These are phyloP conservation scores for Phoenix dactylifera DNA, from an alignment of 176 grass and related monocot genomes.

Conservation along the genomic window DNA sequence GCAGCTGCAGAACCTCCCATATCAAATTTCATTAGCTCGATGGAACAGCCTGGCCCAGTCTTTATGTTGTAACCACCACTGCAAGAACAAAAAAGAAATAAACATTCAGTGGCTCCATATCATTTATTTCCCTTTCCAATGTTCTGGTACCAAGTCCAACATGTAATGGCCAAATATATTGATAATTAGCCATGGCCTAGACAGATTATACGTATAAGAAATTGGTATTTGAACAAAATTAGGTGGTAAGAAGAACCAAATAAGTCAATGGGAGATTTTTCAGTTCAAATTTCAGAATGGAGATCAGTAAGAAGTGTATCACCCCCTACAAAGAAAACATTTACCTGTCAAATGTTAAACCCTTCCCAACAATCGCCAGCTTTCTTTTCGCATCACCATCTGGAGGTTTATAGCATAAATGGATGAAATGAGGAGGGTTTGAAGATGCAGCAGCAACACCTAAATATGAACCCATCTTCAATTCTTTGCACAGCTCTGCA, in stretches of 20 bases:
- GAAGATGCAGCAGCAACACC: slow-evolving; percentile 85
- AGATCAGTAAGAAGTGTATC: too few relatives aligned
- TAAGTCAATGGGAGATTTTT: too few relatives aligned
- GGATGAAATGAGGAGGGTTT: slow-evolving; percentile 85
- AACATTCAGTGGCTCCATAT: too few relatives aligned
- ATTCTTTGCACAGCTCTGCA: slow-evolving; percentile 62
- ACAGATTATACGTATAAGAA: too few relatives aligned
- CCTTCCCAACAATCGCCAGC: slow-evolving; percentile 90
- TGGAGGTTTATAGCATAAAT: slow-evolving; percentile 84
- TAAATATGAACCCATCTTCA: slow-evolving; percentile 98
- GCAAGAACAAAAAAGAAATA: slow-evolving; percentile 14
- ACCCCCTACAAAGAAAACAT: not conserved
- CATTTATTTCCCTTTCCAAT: too few relatives aligned
- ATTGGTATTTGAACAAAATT: too few relatives aligned
- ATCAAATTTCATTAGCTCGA: slow-evolving; percentile 97
- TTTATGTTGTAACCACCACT: slow-evolving; percentile 99
- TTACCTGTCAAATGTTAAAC: slow-evolving; percentile 96
- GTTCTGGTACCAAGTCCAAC: too few relatives aligned
- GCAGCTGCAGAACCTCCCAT: slow-evolving; percentile 95
- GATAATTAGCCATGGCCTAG: too few relatives aligned
- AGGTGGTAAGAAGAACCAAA: too few relatives aligned
- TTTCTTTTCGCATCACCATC: slow-evolving; percentile 79
- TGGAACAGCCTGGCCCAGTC: slow-evolving; percentile 76
- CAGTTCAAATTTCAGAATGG: too few relatives aligned
- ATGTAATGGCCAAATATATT: too few relatives aligned